Base-by-base conservation (phyloP, 805 yeast genomes). In the Starmerella stellata region DNA sequence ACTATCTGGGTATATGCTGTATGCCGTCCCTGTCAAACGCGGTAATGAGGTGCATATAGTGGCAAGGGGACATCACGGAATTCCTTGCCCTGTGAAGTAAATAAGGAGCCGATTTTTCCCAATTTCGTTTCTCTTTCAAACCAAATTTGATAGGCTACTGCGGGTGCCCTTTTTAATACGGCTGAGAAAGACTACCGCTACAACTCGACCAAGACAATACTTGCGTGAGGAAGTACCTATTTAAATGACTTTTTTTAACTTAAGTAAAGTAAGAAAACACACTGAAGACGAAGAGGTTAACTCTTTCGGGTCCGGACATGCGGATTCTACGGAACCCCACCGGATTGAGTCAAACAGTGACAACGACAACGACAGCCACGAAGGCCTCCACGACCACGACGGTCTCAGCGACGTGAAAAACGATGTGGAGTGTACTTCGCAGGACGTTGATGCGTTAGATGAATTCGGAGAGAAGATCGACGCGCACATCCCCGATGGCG, bases 401-500 rank as follows among this genome's bases (percentile, higher is more conserved):
- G n/a, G 11, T 25, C 11, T 11, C n/a, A n/a, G 29, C n/a, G 14
- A 8, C 32, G 19, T 15, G 15, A 29, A 15, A 4, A 24, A 11
- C 8, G 37, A 24, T 8, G 20, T 5, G 8, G 36, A 35, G 24
- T 30, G 4, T 11, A 20, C 20, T 11, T 25, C 32, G 8, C 21
- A 23, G 4, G 11, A 7, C 9, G 9, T 23, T 23, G 7, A 7
- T 23, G 38, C 37, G 11, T 17, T 34, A 11, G 39, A 34, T 5
- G 44, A 44, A 27, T 44, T 44, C 24, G 47, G 47, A 9, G 27
- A 28, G n/a, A 40, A 43, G n/a, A 43, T 44, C 39, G 43, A 43
- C 23, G 11, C 37, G 15, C n/a, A 41, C 23, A 36, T 43, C 37
- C 71, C 72, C 3, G 78, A 75, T 34, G 69, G 72, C 2, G 73